Evolutionary conservation across 441 rosid genomes (phyloP), one percentile per base, ranked within the genome.

Genomic region (Corymbia calophylla): DNA sequence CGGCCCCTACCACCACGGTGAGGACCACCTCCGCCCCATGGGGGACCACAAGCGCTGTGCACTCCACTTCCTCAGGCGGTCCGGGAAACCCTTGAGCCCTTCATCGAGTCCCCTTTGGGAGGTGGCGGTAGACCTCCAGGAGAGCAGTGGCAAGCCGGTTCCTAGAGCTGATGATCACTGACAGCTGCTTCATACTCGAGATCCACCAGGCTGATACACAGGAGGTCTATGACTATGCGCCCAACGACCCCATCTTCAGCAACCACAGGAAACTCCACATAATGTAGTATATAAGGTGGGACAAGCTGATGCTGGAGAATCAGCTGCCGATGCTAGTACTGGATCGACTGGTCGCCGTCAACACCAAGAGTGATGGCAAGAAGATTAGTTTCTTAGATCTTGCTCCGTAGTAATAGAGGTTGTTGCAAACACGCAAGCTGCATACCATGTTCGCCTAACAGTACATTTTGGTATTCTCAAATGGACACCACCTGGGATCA

Each of bases 171-270:
- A 93, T 93, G 95, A 91, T 94, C 84, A 87, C 93, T n/a, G 96
- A 94, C 58, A 95, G 95, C 7, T 92, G 95, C 60, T 94, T 94
- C 88, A 93, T 92, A 94, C 91, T 94, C 11, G 94, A 95, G 87
- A 88, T 93, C 80, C 60, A 94, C 16, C 87, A 92, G 11, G 54
- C 77, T 14, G 39, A 48, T 55, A 64, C 90, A 21, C 90, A 73
- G 80, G 29, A 89, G 1, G 21, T 54, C 85, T 90, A 88, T 21
- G 92, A 91, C 51, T 93, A 93, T n/a, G 91, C 88, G 3, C 49
- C 31, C 19, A 89, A 91, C 87, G 95, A 93, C 84, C 95, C 94
- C 0, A 73, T 95, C 56, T 95, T 94, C 73, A 90, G 94, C 90
- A 55, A 14, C 49, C 95, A 94, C 60, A 93, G 96, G 80, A 90